Evolutionary conservation across 805 yeast genomes (phyloP).

Genomic region (Wickerhamomyces mucosus): DNA sequence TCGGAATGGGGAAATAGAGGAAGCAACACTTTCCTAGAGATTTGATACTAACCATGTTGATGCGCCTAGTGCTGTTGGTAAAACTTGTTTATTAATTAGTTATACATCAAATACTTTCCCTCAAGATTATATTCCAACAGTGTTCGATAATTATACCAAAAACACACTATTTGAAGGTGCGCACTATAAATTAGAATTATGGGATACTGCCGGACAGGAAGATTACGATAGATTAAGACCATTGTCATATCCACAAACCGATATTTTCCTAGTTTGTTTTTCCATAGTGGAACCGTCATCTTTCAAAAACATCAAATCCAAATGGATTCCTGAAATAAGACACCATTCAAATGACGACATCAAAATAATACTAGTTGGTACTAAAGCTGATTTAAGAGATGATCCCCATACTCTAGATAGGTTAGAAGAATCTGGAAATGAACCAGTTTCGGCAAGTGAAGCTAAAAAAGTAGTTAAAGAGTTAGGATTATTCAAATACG

Average conservation of each 20-base stretch:
- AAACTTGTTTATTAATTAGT: slow-evolving; percentile 78
- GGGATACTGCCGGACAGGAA: slow-evolving; percentile 97
- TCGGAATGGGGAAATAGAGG: background rate
- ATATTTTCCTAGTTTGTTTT: slow-evolving; percentile 78
- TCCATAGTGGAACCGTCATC: slow-evolving; percentile 76
- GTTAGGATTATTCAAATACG: slow-evolving; percentile 60
- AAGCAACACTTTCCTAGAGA: background rate
- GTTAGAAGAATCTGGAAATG: slow-evolving; percentile 48
- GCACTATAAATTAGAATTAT: slow-evolving; percentile 74
- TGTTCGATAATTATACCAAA: slow-evolving; percentile 86
- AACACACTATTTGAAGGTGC: slow-evolving; percentile 75
- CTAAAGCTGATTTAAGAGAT: slow-evolving; percentile 81
- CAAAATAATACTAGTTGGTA: slow-evolving; percentile 69
- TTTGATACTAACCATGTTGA: slow-evolving; percentile 5
- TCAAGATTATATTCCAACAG: slow-evolving; percentile 89
- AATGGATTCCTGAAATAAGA: slow-evolving; percentile 80
- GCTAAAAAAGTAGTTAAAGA: slow-evolving; percentile 62
- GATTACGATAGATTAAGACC: slow-evolving; percentile 89
- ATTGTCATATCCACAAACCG: slow-evolving; percentile 85
- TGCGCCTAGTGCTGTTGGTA: slow-evolving; percentile 71
- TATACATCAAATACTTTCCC: slow-evolving; percentile 92
- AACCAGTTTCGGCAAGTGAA: slow-evolving; percentile 53
- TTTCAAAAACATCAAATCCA: slow-evolving; percentile 69
- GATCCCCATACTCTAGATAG: slow-evolving; percentile 64
- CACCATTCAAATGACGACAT: slow-evolving; percentile 73